Evolutionary conservation across 2,329 filamentous ascomycete genomes (phyloP).

Genomic region (Ceratocystis albifundus): DNA sequence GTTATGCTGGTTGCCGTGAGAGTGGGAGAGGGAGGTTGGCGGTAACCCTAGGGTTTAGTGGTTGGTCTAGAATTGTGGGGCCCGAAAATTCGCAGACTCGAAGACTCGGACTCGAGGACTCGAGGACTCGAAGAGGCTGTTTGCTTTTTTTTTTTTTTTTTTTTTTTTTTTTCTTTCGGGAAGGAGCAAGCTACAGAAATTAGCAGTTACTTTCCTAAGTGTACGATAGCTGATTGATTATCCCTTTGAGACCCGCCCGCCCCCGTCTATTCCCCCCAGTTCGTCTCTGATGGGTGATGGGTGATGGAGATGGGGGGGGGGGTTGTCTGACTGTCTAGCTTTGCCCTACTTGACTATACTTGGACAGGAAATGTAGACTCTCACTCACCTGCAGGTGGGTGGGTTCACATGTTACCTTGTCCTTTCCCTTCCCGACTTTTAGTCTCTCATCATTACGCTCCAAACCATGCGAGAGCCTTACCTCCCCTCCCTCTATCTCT

Average conservation of each 20-base stretch:
- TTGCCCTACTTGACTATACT: background rate
- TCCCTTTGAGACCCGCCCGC: background rate
- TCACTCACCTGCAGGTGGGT: background rate
- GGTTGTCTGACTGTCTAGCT: too few relatives aligned
- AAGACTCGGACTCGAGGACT: background rate
- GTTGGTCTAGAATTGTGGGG: background rate
- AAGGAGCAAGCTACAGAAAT: background rate
- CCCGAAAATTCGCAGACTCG: background rate
- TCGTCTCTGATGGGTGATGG: too few relatives aligned
- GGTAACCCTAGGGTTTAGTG: background rate
- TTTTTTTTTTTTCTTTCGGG: background rate
- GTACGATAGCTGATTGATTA: background rate
- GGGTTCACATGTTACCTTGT: background rate
- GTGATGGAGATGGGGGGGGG: too few relatives aligned
- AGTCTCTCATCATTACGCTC: background rate
- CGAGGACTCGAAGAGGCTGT: background rate
- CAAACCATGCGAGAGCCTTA: too few relatives aligned
- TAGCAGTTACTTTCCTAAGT: background rate
- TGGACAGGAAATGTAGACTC: background rate
- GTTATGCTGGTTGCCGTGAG: too few relatives aligned
- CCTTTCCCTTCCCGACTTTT: background rate
- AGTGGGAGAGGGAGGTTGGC: background rate
- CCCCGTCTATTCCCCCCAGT: too few relatives aligned
- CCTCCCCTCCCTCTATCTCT: background rate
- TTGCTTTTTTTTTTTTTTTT: background rate